Percentiles rank a stretch among this genome's conserved stretches.
These are phyloP conservation scores for Gnaphalium uliginosum DNA, from an alignment of 129 eudicot species.

Conservation along the genomic window DNA sequence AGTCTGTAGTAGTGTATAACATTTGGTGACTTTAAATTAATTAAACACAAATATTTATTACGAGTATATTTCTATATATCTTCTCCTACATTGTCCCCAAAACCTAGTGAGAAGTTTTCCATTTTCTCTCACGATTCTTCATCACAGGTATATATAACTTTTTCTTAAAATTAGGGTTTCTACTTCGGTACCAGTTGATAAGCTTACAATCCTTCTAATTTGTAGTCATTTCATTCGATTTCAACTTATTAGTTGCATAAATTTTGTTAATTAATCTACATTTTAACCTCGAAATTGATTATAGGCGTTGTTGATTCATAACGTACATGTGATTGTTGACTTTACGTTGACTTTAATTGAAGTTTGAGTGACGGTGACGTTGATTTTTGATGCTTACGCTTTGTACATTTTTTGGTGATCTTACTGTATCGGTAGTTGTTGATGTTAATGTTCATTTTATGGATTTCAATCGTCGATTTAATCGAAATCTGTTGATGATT, in stretches of 20 bases:
- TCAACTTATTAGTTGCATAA: slow-evolving; percentile 12
- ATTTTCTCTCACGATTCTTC: slow-evolving; percentile 26
- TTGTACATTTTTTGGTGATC: not conserved
- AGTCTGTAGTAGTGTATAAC: too few species aligned
- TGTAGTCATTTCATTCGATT: slow-evolving; percentile 1
- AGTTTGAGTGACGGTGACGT: slow-evolving; percentile 20
- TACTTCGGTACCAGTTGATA: slow-evolving; percentile 8
- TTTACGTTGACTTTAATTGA: slow-evolving; percentile 31
- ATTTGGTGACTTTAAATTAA: too few species aligned
- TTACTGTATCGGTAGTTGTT: not conserved
- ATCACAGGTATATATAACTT: slow-evolving; percentile 7
- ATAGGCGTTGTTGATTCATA: slow-evolving; percentile 11
- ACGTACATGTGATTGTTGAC: slow-evolving; percentile 23
- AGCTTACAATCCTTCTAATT: slow-evolving; percentile 9
- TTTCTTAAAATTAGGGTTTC: not conserved
- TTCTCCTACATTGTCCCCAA: slow-evolving; percentile 28
- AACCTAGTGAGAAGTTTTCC: slow-evolving; percentile 36
- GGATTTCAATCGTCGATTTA: slow-evolving; percentile 15
- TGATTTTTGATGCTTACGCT: slow-evolving; percentile 22
- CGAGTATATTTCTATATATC: slow-evolving; percentile 23
- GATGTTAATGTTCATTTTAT: not conserved
- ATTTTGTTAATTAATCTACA: slow-evolving; percentile 20
- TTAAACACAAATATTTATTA: too few species aligned
- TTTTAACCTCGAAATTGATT: slow-evolving; percentile 28
- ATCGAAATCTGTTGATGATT: not conserved